Evolutionary conservation across 306 rosid species (phyloP).

Genomic region (Inga laurina): DNA sequence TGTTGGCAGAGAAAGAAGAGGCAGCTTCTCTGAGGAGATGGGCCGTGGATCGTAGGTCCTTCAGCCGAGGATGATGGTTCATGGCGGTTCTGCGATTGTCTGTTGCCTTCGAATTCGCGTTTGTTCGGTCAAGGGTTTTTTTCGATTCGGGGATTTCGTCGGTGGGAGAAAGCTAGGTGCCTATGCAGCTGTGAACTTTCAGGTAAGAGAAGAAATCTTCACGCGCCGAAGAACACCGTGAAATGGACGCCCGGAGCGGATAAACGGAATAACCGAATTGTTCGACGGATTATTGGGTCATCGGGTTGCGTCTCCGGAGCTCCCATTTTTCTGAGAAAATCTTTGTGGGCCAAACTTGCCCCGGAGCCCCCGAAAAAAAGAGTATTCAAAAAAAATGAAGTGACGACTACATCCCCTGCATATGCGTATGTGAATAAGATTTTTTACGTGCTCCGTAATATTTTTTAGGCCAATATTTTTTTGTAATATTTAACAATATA

Average conservation of each 20-base stretch:
- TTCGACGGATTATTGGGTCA: neutral
- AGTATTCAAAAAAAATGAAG: neutral
- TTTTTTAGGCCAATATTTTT: too few relatives aligned
- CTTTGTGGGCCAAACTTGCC: neutral
- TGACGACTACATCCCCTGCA: too few relatives aligned
- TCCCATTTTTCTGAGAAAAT: neutral
- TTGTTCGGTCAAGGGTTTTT: neutral
- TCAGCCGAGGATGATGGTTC: slow-evolving; percentile 69
- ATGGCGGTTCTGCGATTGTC: slow-evolving; percentile 42
- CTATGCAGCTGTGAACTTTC: neutral
- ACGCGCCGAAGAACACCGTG: slow-evolving; percentile 6
- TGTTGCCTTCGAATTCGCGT: neutral
- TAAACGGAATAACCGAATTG: neutral
- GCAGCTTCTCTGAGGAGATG: slow-evolving; percentile 58
- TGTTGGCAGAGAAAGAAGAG: slow-evolving; percentile 50
- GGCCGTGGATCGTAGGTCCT: slow-evolving; percentile 65
- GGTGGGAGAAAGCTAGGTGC: slow-evolving; percentile 16
- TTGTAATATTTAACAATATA: neutral
- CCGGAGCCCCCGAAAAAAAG: too few relatives aligned
- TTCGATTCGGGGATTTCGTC: slow-evolving; percentile 10
- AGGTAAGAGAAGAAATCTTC: neutral
- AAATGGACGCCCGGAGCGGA: neutral
- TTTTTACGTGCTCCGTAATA: neutral
- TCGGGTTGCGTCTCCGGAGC: neutral
- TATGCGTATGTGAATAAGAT: too few relatives aligned